Conservation (phyloP, 2,329 filamentous ascomycete species). For the Colletotrichum siamense region DNA sequence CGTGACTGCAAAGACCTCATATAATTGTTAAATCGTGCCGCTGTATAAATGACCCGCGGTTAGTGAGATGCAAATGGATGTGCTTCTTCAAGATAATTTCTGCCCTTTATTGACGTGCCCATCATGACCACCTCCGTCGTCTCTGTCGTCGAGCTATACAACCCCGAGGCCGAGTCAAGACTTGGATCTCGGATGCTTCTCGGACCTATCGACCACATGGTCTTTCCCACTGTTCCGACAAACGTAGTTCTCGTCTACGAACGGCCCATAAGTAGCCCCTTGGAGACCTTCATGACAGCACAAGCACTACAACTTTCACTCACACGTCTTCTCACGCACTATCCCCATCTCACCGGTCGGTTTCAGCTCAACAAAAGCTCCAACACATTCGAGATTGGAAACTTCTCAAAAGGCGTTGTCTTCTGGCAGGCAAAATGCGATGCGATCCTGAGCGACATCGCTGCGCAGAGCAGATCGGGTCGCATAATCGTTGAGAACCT, state of each 20-base stretch:
- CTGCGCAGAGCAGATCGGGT: neutral
- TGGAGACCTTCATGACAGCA: neutral
- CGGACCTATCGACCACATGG: neutral
- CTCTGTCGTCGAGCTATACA: neutral
- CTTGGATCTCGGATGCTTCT: neutral
- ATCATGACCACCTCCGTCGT: neutral
- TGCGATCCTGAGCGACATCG: neutral
- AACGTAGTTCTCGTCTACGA: neutral
- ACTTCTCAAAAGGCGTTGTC: accelerated
- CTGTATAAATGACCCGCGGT: too few species aligned
- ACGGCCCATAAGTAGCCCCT: neutral
- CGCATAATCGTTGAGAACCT: neutral
- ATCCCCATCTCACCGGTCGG: neutral
- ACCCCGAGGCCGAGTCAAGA: neutral
- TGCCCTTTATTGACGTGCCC: neutral
- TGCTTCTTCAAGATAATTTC: accelerated
- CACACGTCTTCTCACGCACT: neutral
- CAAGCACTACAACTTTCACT: neutral
- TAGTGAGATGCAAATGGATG: too few species aligned
- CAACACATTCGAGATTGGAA: neutral
- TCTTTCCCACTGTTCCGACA: neutral
- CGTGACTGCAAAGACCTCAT: too few species aligned
- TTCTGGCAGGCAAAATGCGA: neutral
- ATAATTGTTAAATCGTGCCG: too few species aligned
- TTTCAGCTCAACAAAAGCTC: neutral